Conservation (phyloP, 164 flowering plant species). For the Sextonia rubra region DNA sequence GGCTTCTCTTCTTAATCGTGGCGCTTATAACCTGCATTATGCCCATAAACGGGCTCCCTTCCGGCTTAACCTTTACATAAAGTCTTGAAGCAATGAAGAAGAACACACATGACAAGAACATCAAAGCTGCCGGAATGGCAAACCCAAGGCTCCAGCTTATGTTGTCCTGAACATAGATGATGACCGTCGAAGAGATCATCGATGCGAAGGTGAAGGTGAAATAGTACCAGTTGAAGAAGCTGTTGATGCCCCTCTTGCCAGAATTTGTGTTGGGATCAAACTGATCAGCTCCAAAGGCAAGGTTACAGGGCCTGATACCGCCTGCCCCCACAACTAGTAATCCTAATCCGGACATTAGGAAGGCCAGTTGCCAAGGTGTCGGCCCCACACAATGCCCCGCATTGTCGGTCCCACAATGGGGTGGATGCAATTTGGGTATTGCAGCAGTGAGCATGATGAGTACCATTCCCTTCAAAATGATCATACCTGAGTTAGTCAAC, state of each 20-base stretch:
- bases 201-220: slow-evolving; percentile 76
- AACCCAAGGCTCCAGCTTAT: slow-evolving; percentile 78
- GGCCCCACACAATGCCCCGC: slow-evolving; percentile 44
- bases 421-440: slow-evolving; percentile 62
- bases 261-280: slow-evolving; percentile 72
- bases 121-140: slow-evolving; percentile 54
- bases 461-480: slow-evolving; percentile 54
- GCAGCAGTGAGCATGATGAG: slow-evolving; percentile 62
- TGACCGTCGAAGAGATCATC: slow-evolving; percentile 64
- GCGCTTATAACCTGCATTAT: slow-evolving; percentile 54
- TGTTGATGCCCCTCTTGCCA: slow-evolving; percentile 64
- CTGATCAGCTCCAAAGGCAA: slow-evolving; percentile 93
- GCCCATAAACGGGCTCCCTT: slow-evolving; percentile 64
- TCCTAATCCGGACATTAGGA: slow-evolving; percentile 50
- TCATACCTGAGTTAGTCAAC: too few species aligned
- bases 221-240: slow-evolving; percentile 97
- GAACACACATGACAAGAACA: slow-evolving; percentile 51
- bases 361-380: slow-evolving; percentile 47
- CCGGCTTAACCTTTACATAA: slow-evolving; percentile 63
- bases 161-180: slow-evolving; percentile 72
- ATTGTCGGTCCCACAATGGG: slow-evolving; percentile 32
- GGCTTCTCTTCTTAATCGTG: slow-evolving; percentile 48
- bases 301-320: slow-evolving; percentile 72
- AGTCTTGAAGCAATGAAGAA: slow-evolving; percentile 58
- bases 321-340: slow-evolving; percentile 61